Evolutionary conservation across 2,329 filamentous ascomycete species (phyloP), one percentile per base, ranked within the genome.

Genomic region (Achaetomium macrosporum): DNA sequence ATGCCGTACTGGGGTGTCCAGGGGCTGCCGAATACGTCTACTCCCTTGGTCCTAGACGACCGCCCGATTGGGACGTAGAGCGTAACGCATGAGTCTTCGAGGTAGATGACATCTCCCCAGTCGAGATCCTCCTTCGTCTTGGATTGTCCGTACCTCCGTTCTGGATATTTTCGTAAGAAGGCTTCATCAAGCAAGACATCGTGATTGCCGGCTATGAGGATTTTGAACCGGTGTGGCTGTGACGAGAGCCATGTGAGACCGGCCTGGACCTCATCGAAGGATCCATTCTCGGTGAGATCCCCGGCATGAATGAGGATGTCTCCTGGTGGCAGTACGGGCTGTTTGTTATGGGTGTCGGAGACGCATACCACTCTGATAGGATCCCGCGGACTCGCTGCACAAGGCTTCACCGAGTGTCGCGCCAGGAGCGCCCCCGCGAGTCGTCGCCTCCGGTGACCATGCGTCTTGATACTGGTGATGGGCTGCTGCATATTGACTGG

Each of bases 301-400:
- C 75, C 75, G 0, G 74, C 72, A 53, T 78, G 73, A 46, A 77
- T 65, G 13, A 78, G 66, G 2, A 77, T 61, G 55, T 78, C 73
- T 1, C 71, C 74, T 2, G 56, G 36, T 1, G 73, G 73, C 9
- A 77, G 20, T 1, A 12, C 36, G 2, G 42, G 35, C 15, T 46
- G 49, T 11, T 41, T 25, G 49, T 51, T 41, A n/a, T 51, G 49
- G 1, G 49, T 51, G 42, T 51, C 49, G 4, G 49, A 51, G 30
- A 51, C 16, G 17, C 49, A 51, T 11, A 51, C 42, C 8, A 51
- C 36, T 10, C 25, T 8, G 35, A 51, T 41, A 11, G 49, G 25
- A 33, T 46, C 7, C 5, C 35, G 11, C 1, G 11, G 47, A 5
- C 5, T 15, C 25, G 31, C 20, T 36, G 16, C 3, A 8, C 13